Evolutionary conservation across 2,329 filamentous ascomycete species (phyloP), one percentile per base, ranked within the genome.

Genomic region (Parastagonospora avenae): DNA sequence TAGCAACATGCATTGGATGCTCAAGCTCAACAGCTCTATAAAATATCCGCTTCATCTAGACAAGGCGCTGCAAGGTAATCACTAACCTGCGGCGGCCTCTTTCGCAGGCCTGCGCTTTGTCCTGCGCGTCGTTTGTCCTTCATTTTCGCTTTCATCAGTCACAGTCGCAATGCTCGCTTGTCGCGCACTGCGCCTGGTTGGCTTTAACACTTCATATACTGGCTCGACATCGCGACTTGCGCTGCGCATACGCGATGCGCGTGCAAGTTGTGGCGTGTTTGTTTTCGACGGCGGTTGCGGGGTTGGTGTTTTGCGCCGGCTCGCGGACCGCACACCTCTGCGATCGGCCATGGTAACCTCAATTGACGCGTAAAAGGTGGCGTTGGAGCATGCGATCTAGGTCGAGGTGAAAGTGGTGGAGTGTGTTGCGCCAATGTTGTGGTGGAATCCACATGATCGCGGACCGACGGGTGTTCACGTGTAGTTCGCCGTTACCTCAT

Each of bases 171-270:
- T 48, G 52, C 65, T 70, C 9, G 57, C 60, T 33, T 70, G 70
- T 33, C 73, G 68, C 35, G 57, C 57, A 29, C 52, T 60, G 42
- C 65, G 64, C 19, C 64, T 66, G 7, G 54, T 52, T 11, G 59
- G 48, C 32, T 65, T 69, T 24, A 53, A 48, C 15, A 55, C 43
- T 15, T 67, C 52, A 15, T 52, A 15, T 8, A 52, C 44, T 16
- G 59, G 51, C 10, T 67, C 67, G 4, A 72, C 47, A 38, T 77
- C 76, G 48, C 66, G 71, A 60, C 76, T 78, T 44, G 68, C 69
- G 60, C 74, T 77, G 59, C 76, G 69, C 39, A 73, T 55, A 35
- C 62, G 67, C 54, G 66, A 49, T 50, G 55, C 55, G 54, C 63
- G 68, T 51, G 45, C 63, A 16, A 57, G 36, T 44, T 58, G 62